Evolutionary conservation across 176 grass and related monocot species (phyloP).

Genomic region (Triticum urartu): DNA sequence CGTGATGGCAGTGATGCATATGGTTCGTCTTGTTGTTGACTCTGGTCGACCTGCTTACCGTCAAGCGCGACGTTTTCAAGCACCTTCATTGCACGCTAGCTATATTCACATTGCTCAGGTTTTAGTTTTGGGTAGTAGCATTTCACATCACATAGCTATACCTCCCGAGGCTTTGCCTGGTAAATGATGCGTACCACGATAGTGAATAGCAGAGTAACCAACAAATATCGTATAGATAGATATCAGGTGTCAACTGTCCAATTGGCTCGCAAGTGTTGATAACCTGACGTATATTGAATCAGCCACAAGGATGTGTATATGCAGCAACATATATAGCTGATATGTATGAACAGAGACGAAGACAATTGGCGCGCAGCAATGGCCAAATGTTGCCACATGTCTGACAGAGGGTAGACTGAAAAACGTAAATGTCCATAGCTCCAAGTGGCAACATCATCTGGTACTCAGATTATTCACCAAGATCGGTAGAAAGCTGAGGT

Average conservation of each 20-base stretch:
- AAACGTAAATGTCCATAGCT: not conserved
- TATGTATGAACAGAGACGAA: not conserved
- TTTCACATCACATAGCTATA: not conserved
- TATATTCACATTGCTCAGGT: not conserved
- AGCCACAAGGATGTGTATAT: not conserved
- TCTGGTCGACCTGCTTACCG: not conserved
- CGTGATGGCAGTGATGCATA: not conserved
- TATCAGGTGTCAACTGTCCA: not conserved
- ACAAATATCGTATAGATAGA: not conserved
- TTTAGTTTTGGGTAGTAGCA: not conserved
- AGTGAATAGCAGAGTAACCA: not conserved
- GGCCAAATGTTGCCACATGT: not conserved
- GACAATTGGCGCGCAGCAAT: not conserved
- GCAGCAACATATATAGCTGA: not conserved
- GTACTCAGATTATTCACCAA: not conserved
- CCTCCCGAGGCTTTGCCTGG: not conserved
- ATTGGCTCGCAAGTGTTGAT: not conserved
- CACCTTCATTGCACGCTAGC: not conserved
- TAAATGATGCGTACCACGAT: not conserved
- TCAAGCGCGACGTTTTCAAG: not conserved
- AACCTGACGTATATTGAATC: not conserved
- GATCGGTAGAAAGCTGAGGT: not conserved
- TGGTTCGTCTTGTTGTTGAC: not conserved
- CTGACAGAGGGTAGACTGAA: not conserved
- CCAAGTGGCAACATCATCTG: not conserved